These are phyloP conservation scores for Hypholoma fasciculare DNA, from an alignment of 768 basidiomycete genomes.

Conservation along the genomic window DNA sequence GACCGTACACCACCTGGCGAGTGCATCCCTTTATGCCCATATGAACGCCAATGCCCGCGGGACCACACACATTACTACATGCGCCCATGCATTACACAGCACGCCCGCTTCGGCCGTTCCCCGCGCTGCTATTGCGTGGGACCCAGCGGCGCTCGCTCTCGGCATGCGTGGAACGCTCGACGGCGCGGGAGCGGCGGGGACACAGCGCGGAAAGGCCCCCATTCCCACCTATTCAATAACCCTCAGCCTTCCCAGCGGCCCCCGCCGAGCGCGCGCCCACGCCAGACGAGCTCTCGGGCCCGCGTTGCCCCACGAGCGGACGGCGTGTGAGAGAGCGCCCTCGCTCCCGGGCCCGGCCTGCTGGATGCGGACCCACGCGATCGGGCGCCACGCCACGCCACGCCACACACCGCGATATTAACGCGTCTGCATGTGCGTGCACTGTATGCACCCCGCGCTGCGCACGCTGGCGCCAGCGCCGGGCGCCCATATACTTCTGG, in stretches of 20 bases:
- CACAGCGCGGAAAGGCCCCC: neutral
- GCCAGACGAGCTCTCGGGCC: neutral
- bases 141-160: neutral
- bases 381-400: neutral
- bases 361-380: neutral
- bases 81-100: neutral
- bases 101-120: neutral
- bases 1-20: neutral
- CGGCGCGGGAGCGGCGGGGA: neutral
- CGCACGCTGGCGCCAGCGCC: no score
- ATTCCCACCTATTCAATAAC: neutral
- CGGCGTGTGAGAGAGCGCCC: neutral
- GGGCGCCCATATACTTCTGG: no score
- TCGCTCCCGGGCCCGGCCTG: neutral
- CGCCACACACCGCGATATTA: no score
- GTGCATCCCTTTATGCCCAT: neutral
- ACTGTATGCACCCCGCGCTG: no score
- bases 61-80: neutral
- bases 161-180: neutral
- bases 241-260: neutral
- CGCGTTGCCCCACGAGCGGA: no score
- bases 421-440: no score
- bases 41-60: constrained; percentile 1
- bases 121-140: neutral
- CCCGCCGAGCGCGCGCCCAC: neutral